Conservation (phyloP, 768 basidiomycete genomes). For the Termitomyces sp. region DNA sequence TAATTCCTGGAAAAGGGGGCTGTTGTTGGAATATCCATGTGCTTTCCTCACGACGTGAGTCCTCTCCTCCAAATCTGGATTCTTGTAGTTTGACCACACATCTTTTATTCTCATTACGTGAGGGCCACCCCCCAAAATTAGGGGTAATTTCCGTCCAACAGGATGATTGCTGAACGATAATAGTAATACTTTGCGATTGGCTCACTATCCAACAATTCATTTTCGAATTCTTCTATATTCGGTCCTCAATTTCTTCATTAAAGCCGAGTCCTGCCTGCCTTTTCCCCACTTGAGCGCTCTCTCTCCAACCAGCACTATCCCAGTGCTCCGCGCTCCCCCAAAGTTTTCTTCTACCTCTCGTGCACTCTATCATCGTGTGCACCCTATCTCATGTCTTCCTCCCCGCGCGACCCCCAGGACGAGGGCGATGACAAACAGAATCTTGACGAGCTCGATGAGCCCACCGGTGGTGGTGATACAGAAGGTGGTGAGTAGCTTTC, state of each 20-base stretch:
- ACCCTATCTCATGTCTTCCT: conserved; percentile 49
- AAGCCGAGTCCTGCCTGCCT: conserved; percentile 56
- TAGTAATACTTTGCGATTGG: conserved; percentile 22
- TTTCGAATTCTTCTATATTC: conserved; percentile 59
- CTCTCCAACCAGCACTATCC: conserved; percentile 33
- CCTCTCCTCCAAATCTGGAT: conserved; percentile 27
- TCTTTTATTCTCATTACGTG: conserved; percentile 43
- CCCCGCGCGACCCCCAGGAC: conserved; percentile 46
- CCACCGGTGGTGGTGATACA: conserved; percentile 29
- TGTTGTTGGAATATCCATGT: conserved; percentile 20
- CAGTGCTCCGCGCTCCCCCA: conserved; percentile 21
- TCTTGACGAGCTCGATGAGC: conserved; percentile 55
- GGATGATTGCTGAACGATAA: conserved; percentile 5
- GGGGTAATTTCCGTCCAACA: conserved; percentile 31
- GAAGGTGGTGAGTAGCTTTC: conserved; percentile 32
- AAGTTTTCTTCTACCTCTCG: conserved; percentile 15
- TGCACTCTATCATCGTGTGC: conserved; percentile 23
- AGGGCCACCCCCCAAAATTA: conserved; percentile 48
- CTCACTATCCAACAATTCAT: conserved; percentile 55
- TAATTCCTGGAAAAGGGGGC: conserved; percentile 12
- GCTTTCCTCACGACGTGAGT: conserved; percentile 21
- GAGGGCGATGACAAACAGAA: conserved; percentile 49
- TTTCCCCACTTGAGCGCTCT: conserved; percentile 53
- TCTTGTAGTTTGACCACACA: conserved; percentile 18
- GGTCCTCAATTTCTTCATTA: conserved; percentile 70